These are phyloP conservation scores for Daldinia sp. DNA, from an alignment of 2,329 filamentous ascomycete genomes.

Conservation along the genomic window DNA sequence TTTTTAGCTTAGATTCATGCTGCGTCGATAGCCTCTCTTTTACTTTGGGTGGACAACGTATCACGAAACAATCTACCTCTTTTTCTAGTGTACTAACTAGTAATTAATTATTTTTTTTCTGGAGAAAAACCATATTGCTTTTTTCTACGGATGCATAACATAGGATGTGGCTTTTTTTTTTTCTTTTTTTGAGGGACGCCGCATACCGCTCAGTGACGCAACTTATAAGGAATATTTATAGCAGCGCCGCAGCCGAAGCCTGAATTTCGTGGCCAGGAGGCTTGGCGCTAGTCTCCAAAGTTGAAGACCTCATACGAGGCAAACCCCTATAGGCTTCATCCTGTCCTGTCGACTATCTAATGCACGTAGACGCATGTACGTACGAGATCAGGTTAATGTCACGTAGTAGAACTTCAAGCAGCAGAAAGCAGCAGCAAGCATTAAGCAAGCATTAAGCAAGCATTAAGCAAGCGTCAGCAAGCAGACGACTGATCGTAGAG, in stretches of 20 bases:
- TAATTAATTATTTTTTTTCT: not conserved
- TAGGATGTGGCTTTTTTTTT: not conserved
- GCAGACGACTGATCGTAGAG: constrained; percentile 28
- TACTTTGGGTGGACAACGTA: constrained; percentile 13
- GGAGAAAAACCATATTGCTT: constrained; percentile 1
- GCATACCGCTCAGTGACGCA: constrained; percentile 43
- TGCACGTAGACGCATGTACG: constrained; percentile 21
- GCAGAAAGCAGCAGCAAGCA: not conserved
- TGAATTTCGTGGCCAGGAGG: constrained; percentile 14
- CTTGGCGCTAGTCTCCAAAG: constrained; percentile 29
- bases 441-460: not conserved
- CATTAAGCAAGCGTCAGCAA: not conserved
- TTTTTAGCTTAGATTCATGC: constrained; percentile 14
- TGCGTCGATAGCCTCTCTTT: constrained; percentile 20
- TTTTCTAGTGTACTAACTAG: not conserved
- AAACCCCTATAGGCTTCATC: constrained; percentile 3
- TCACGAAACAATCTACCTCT: constrained; percentile 12
- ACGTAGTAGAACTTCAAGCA: constrained; percentile 26
- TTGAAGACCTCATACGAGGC: constrained; percentile 13
- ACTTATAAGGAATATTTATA: constrained; percentile 26
- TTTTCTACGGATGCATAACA: not conserved
- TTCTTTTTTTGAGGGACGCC: constrained; percentile 15
- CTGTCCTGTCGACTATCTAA: constrained; percentile 10
- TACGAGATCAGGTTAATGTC: constrained; percentile 30
- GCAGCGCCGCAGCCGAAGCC: constrained; percentile 23